phyloP scores from a whole-genome alignment of 306 rosid genomes.

The Gastrolobium villosum region DNA sequence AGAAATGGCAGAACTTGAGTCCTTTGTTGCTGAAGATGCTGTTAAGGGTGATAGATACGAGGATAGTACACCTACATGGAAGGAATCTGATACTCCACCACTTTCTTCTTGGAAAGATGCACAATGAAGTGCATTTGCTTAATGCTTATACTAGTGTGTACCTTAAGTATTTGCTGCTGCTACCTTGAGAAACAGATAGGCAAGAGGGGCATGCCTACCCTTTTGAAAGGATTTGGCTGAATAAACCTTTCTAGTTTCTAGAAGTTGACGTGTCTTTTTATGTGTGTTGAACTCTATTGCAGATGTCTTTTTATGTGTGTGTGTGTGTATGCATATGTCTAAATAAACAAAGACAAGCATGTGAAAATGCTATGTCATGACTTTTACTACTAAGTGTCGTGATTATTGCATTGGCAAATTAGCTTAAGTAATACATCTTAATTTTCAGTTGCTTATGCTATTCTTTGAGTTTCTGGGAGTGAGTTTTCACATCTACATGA shows the following conservation, averaged over 20 bases:
- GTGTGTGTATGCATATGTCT: too few relatives aligned
- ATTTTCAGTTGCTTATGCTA: not conserved
- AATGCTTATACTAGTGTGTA: not conserved
- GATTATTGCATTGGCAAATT: not conserved
- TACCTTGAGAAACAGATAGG: not conserved
- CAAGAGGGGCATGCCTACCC: not conserved
- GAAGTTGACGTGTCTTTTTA: not conserved
- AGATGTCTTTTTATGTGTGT: not conserved
- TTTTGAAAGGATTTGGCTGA: slow-evolving; percentile 17
- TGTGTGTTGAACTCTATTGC: not conserved
- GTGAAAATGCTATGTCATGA: not conserved
- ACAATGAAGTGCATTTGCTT: slow-evolving; percentile 5
- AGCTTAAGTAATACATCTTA: not conserved
- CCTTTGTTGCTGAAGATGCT: slow-evolving; percentile 54
- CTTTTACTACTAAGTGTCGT: not conserved
- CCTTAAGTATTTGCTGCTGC: not conserved
- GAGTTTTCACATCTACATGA: not conserved
- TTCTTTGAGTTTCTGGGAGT: not conserved
- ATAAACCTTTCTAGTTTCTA: not conserved
- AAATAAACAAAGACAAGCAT: too few relatives aligned
- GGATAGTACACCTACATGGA: slow-evolving; percentile 41
- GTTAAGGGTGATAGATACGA: slow-evolving; percentile 62
- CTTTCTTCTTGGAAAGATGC: slow-evolving; percentile 61
- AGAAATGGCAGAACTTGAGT: slow-evolving; percentile 67
- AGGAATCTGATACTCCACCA: slow-evolving; percentile 63